These are phyloP conservation scores for Rostrohypoxylon terebratum DNA, from an alignment of 495 filamentous ascomycete genomes.

Conservation along the genomic window DNA sequence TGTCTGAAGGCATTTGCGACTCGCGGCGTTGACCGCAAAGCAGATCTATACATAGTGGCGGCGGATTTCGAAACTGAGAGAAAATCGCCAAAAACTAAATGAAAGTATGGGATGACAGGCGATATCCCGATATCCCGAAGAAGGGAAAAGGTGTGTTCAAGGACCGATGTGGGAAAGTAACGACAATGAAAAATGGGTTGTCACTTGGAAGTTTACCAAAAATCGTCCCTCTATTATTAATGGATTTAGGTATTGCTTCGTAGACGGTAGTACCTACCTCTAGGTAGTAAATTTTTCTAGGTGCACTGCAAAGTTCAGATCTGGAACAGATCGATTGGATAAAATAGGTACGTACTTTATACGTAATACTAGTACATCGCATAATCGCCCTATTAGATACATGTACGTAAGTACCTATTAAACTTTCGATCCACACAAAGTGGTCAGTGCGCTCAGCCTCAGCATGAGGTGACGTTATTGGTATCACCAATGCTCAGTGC, in stretches of 20 bases:
- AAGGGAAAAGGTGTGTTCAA: neutral
- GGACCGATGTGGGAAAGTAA: conserved; percentile 15
- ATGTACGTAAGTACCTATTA: too few relatives aligned
- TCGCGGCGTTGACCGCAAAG: conserved; percentile 67
- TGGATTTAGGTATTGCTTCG: neutral
- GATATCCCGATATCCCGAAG: neutral
- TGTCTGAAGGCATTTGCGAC: conserved; percentile 56
- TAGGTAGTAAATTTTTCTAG: too few relatives aligned
- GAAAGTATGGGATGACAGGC: neutral
- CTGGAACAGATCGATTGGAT: too few relatives aligned
- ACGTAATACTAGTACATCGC: too few relatives aligned
- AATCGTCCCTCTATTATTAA: conserved; percentile 29
- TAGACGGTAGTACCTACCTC: too few relatives aligned
- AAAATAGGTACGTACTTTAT: too few relatives aligned
- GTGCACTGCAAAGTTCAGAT: too few relatives aligned
- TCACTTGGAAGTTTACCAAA: conserved; percentile 32
- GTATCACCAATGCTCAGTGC: neutral
- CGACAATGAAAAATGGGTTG: conserved; percentile 26
- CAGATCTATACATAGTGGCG: conserved; percentile 70
- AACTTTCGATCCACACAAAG: neutral
- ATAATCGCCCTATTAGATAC: too few relatives aligned
- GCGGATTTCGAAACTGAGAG: conserved; percentile 6
- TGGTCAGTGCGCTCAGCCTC: conserved; percentile 18
- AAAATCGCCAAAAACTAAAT: neutral
- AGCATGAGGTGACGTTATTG: conserved; percentile 16